Conservation (phyloP, 2,329 filamentous ascomycete species). For the Trichoderma hamatum region DNA sequence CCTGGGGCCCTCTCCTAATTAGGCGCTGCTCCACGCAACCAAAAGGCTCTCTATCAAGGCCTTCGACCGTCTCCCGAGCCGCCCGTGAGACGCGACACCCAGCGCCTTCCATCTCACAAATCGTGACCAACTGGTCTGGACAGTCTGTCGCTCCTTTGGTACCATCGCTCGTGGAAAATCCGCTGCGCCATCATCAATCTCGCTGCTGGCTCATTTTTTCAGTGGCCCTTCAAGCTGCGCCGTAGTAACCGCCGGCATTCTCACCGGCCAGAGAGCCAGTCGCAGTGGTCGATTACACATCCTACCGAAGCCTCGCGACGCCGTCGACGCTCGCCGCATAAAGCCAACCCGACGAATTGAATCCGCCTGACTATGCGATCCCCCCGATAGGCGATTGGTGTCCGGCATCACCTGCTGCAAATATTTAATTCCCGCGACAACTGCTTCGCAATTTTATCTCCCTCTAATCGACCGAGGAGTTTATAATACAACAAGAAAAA, state of each 20-base stretch:
- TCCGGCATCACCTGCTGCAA: slow-evolving; percentile 30
- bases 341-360: slow-evolving; percentile 31
- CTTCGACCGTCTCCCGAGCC: slow-evolving; percentile 17
- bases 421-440: neutral
- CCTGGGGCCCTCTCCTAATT: slow-evolving; percentile 12
- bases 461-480: neutral
- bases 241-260: neutral
- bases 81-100: slow-evolving; percentile 22
- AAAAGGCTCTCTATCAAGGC: neutral
- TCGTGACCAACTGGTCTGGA: slow-evolving; percentile 3
- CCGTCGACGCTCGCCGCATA: slow-evolving; percentile 37
- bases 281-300: slow-evolving; percentile 15
- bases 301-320: slow-evolving; percentile 23
- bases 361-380: slow-evolving; percentile 40
- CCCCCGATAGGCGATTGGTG: slow-evolving; percentile 35
- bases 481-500: neutral
- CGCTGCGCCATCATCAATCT: neutral
- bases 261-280: neutral
- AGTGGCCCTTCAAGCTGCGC: neutral
- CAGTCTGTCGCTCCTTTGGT: neutral
- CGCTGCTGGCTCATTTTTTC: neutral
- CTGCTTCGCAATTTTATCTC: slow-evolving; percentile 1
- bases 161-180: neutral
- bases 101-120: slow-evolving; percentile 5
- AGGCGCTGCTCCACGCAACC: slow-evolving; percentile 12